These are phyloP conservation scores for Fusarium kyushuense DNA, from an alignment of 2,329 filamentous ascomycete species.

Conservation along the genomic window DNA sequence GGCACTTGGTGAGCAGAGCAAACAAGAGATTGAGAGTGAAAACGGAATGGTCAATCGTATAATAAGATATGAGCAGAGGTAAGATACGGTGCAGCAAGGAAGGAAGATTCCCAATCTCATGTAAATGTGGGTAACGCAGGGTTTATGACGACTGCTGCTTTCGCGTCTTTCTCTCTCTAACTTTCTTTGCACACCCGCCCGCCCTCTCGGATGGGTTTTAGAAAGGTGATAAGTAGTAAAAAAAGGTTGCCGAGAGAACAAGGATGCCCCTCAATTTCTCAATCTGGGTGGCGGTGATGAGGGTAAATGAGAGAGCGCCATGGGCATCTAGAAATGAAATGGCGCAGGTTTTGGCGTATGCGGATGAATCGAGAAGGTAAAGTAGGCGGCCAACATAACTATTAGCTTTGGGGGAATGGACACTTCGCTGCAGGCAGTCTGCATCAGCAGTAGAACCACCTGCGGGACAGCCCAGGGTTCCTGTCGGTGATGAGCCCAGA, in stretches of 20 bases:
- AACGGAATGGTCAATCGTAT: conserved; percentile 33
- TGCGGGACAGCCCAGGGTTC: conserved; percentile 20
- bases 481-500: conserved; percentile 5
- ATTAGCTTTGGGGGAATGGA: conserved; percentile 13
- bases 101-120: conserved; percentile 34
- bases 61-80: conserved; percentile 27
- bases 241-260: conserved; percentile 16
- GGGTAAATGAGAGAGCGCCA: background rate
- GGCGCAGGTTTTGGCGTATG: conserved; percentile 24
- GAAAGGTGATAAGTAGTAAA: background rate
- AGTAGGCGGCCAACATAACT: conserved; percentile 1
- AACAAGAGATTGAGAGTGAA: conserved; percentile 9
- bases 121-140: conserved; percentile 36
- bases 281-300: conserved; percentile 8
- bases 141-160: conserved; percentile 37
- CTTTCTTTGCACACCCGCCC: background rate
- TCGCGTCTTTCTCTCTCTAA: conserved; percentile 15
- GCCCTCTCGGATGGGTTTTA: background rate
- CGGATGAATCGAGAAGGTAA: conserved; percentile 17
- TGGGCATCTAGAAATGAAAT: conserved; percentile 27
- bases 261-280: conserved; percentile 3
- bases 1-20: conserved; percentile 31
- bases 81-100: conserved; percentile 21
- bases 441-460: background rate
- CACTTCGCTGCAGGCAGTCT: conserved; percentile 6